Conservation (phyloP, 176 grass and related monocot genomes). For the Carex pumila region DNA sequence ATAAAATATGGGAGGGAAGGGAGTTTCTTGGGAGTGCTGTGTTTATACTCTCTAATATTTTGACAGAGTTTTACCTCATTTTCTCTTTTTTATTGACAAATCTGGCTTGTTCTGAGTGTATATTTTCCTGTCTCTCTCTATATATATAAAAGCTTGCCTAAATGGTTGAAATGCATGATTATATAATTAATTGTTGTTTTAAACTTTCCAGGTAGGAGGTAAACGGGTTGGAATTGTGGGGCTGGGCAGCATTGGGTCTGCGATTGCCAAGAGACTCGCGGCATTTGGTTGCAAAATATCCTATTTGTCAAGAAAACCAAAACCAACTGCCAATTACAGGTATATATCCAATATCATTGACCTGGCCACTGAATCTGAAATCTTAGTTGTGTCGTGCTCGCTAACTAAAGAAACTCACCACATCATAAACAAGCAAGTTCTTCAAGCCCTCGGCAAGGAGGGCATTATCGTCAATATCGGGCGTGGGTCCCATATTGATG, state of each 20-base stretch:
- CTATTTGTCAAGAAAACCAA: slow-evolving; percentile 35
- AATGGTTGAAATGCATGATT: background rate
- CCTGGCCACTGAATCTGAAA: no score
- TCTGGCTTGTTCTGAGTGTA: background rate
- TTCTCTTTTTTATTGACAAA: background rate
- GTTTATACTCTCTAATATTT: no score
- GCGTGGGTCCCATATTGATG: slow-evolving; percentile 30
- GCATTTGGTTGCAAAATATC: slow-evolving; percentile 40
- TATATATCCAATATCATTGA: no score
- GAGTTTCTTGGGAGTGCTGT: no score
- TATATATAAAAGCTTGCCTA: background rate
- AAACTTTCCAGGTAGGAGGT: slow-evolving; percentile 31
- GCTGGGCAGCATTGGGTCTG: slow-evolving; percentile 40
- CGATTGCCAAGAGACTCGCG: slow-evolving; percentile 36
- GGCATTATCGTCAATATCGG: slow-evolving; percentile 44
- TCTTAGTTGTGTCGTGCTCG: no score
- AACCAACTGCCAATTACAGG: no score
- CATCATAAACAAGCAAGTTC: no score
- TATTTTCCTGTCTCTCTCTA: no score
- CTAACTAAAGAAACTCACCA: no score
- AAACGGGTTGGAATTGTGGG: slow-evolving; percentile 53
- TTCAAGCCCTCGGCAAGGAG: no score
- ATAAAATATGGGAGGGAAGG: no score
- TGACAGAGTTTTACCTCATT: no score
- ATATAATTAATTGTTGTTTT: background rate